Conservation (phyloP, 306 rosid genomes). For the Vigna trinervia region DNA sequence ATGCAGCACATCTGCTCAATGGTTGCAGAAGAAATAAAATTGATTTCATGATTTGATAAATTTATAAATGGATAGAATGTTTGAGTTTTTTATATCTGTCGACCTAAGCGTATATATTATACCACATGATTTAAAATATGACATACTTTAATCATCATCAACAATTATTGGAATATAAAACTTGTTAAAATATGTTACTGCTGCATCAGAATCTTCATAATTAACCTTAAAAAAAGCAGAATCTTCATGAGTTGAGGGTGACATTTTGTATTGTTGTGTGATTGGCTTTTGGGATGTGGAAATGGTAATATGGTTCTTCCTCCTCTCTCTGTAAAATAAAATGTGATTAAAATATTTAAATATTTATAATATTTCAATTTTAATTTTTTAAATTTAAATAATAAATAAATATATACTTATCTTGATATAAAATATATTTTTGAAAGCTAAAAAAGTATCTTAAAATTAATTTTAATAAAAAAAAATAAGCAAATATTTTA, state of each 20-base stretch:
- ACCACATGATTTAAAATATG: not conserved
- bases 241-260: not conserved
- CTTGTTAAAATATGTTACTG: no score
- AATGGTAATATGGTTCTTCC: not conserved
- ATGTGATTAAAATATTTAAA: no score
- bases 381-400: no score
- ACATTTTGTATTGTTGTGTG: not conserved
- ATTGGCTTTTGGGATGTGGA: not conserved
- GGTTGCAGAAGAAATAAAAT: not conserved
- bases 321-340: no score
- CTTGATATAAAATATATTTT: no score
- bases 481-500: no score
- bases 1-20: not conserved
- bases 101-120: not conserved
- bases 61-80: not conserved
- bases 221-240: not conserved
- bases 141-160: not conserved
- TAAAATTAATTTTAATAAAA: no score
- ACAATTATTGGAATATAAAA: not conserved
- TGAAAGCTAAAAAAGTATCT: no score
- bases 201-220: not conserved
- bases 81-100: not conserved
- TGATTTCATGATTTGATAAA: constrained; percentile 12
- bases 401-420: no score
- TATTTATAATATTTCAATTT: no score